Evolutionary conservation across 2,329 filamentous ascomycete species (phyloP), one percentile per base, ranked within the genome.

Genomic region (Zymoseptoria ardabiliae): DNA sequence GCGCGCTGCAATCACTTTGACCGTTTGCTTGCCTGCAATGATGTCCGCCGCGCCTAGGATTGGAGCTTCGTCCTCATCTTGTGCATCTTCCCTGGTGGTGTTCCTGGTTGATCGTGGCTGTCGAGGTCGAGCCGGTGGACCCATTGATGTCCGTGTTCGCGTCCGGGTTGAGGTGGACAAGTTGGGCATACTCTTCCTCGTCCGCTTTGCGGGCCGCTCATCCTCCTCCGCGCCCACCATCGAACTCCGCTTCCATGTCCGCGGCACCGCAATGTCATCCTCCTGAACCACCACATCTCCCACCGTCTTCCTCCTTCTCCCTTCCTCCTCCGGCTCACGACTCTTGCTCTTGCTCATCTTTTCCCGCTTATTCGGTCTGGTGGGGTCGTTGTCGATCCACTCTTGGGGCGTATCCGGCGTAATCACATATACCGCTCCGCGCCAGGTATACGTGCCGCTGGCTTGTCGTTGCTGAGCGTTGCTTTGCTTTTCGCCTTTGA

Each of bases 331-430:
- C 20, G 20, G 50, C 50, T 51, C 50, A 21, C 50, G 20, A 21
- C 17, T 49, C 22, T 20, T 19, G 35, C 51, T 57, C 41, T 51
- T 51, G 35, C 50, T 49, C 45, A 45, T 45, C 35, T 58, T 53
- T 22, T 49, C 28, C 58, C 54, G 60, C 57, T 52, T 56, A 50
- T 58, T 57, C 28, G 56, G 30, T 2, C 52, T 53, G 11, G 52
- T 54, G 20, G 61, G 53, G n/a, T 65, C 58, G 8, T 57, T 50
- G 8, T 62, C 57, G 45, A 65, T 62, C 63, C 63, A 65, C 54
- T 64, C 63, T 25, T 57, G 53, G 3, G 63, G 63, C 10, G 63
- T 65, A 52, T 65, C 59, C 45, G 56, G 58, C 30, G 62, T 62
- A 30, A 64, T 61, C 25, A 50, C 60, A 50, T 65, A 65, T 21